Percentiles rank a stretch among this genome's conserved stretches.
Conservation (phyloP, 768 basidiomycete species). For the Cyclocybe cylindracea region DNA sequence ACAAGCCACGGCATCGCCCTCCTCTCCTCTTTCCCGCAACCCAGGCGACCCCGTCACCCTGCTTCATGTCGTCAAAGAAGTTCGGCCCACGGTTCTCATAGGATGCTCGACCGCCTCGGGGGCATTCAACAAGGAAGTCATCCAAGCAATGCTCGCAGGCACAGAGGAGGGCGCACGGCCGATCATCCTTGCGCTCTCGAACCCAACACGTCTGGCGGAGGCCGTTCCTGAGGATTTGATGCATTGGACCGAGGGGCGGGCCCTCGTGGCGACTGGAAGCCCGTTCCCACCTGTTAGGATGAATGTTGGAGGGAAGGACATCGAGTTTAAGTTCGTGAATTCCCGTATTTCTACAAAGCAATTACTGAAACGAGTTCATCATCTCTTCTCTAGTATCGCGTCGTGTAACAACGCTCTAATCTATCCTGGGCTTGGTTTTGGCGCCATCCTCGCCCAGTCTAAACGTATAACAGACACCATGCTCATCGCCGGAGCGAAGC, state of each 20-base stretch:
- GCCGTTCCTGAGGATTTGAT: conserved; percentile 70
- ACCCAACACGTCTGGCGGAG: conserved; percentile 79
- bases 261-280: conserved; percentile 81
- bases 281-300: conserved; percentile 77
- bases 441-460: conserved; percentile 69
- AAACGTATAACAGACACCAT: conserved; percentile 75
- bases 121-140: conserved; percentile 75
- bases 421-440: conserved; percentile 85
- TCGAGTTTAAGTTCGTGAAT: conserved; percentile 50
- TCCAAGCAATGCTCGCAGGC: conserved; percentile 59
- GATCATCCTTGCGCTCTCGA: conserved; percentile 83
- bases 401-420: conserved; percentile 82
- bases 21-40: too few relatives aligned
- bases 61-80: conserved; percentile 67
- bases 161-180: conserved; percentile 64
- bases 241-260: conserved; percentile 79
- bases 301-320: conserved; percentile 60
- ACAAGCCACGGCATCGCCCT: too few relatives aligned
- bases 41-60: conserved; percentile 41
- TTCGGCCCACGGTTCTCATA: conserved; percentile 82
- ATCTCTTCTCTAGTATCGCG: conserved; percentile 49
- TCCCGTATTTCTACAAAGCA: background rate
- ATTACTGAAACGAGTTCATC: background rate
- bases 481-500: conserved; percentile 80
- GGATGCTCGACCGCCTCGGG: conserved; percentile 81